Conservation (phyloP, 495 filamentous ascomycete species). For the Hypomontagnella monticulosa region DNA sequence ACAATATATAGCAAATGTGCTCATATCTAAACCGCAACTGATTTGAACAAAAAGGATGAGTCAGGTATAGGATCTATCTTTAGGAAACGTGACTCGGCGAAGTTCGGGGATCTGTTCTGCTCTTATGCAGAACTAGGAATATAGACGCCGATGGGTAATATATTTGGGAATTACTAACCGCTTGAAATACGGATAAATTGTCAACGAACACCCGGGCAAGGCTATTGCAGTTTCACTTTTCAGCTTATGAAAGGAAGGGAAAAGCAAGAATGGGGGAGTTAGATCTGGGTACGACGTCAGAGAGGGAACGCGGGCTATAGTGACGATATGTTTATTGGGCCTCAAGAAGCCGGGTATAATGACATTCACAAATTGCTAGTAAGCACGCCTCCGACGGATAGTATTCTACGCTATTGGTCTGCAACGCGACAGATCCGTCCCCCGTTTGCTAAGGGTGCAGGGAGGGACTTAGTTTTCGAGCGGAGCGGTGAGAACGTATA, state of each 20-base stretch:
- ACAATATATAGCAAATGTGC: constrained; percentile 31
- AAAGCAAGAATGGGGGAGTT: constrained; percentile 1
- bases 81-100: background rate
- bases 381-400: constrained; percentile 13
- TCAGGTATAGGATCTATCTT: background rate
- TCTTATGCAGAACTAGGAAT: constrained; percentile 9
- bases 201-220: background rate
- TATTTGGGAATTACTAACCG: no score
- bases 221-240: background rate
- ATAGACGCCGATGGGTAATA: background rate
- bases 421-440: constrained; percentile 22
- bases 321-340: background rate
- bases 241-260: constrained; percentile 1
- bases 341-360: background rate
- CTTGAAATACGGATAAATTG: background rate
- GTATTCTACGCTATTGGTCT: constrained; percentile 16
- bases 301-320: no score
- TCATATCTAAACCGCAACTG: constrained; percentile 18
- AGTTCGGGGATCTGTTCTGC: background rate
- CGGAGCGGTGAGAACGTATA: constrained; percentile 17
- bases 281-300: background rate
- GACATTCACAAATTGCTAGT: background rate
- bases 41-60: background rate
- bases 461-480: background rate
- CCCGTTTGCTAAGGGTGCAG: background rate